These are phyloP conservation scores for Sodiomyces alkalinus DNA, from an alignment of 2,329 filamentous ascomycete genomes.

Conservation along the genomic window DNA sequence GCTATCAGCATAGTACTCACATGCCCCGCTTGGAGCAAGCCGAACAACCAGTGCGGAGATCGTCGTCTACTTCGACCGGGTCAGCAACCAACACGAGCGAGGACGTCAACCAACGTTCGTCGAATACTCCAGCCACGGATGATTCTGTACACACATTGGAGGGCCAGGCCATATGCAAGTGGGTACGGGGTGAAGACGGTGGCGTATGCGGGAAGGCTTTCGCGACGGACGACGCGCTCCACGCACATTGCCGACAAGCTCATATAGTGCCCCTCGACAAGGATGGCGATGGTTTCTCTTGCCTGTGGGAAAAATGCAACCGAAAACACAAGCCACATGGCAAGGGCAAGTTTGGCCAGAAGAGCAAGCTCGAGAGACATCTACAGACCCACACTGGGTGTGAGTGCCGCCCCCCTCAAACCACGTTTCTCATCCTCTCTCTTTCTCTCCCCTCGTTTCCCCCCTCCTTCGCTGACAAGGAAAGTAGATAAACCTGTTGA, in stretches of 20 bases:
- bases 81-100: not conserved
- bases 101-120: too few relatives aligned
- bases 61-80: not conserved
- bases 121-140: not conserved
- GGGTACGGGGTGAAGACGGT: slow-evolving; percentile 12
- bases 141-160: not conserved
- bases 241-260: slow-evolving; percentile 34
- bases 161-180: slow-evolving; percentile 18
- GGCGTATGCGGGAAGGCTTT: slow-evolving; percentile 21
- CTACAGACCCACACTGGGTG: slow-evolving; percentile 51
- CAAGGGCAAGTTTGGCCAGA: slow-evolving; percentile 37
- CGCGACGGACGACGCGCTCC: slow-evolving; percentile 30
- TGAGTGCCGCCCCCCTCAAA: too few relatives aligned
- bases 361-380: slow-evolving; percentile 49
- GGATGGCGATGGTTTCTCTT: slow-evolving; percentile 30
- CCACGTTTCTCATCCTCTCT: not conserved
- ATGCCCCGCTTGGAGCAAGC: not conserved
- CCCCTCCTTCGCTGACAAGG: slow-evolving; percentile 12
- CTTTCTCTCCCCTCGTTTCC: too few relatives aligned
- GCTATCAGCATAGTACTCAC: not conserved
- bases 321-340: slow-evolving; percentile 13
- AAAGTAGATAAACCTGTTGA: slow-evolving; percentile 40
- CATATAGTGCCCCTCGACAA: slow-evolving; percentile 33
- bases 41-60: not conserved
- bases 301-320: slow-evolving; percentile 40